These are phyloP conservation scores for Thielaviopsis populi DNA, from an alignment of 2,329 filamentous ascomycete species.

Conservation along the genomic window DNA sequence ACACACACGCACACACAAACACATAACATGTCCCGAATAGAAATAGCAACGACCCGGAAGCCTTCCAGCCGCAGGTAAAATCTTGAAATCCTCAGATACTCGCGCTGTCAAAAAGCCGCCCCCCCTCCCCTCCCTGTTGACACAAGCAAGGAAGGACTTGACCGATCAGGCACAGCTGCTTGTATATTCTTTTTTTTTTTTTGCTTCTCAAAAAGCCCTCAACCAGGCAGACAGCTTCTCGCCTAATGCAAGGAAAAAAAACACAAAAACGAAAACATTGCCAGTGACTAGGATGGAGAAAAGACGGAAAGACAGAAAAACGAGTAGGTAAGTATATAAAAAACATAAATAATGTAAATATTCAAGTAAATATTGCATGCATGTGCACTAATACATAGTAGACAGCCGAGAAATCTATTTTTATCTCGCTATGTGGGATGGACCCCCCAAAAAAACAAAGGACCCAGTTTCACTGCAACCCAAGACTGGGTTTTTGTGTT, in stretches of 20 bases:
- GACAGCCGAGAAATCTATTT: conserved; percentile 4
- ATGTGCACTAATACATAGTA: neutral
- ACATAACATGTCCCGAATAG: neutral
- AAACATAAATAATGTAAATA: no score
- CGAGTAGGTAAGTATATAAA: no score
- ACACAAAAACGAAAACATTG: conserved; percentile 2
- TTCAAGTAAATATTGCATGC: neutral
- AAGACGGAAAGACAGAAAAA: neutral
- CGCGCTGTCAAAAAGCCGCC: neutral
- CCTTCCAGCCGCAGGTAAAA: neutral
- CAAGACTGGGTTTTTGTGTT: neutral
- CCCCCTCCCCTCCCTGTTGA: neutral
- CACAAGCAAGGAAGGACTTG: neutral
- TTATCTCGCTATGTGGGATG: neutral
- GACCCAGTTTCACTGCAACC: neutral
- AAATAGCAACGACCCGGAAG: neutral
- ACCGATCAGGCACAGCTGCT: conserved; percentile 1
- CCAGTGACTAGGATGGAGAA: neutral
- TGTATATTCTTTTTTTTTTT: neutral
- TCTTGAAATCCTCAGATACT: no score
- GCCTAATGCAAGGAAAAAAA: neutral
- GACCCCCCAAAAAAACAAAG: neutral
- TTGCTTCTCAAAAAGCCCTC: neutral
- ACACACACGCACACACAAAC: no score
- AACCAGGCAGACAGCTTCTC: neutral